Evolutionary conservation across 192 early-diverging fungal species (phyloP).

Genomic region (Rhizophagus clarus): DNA sequence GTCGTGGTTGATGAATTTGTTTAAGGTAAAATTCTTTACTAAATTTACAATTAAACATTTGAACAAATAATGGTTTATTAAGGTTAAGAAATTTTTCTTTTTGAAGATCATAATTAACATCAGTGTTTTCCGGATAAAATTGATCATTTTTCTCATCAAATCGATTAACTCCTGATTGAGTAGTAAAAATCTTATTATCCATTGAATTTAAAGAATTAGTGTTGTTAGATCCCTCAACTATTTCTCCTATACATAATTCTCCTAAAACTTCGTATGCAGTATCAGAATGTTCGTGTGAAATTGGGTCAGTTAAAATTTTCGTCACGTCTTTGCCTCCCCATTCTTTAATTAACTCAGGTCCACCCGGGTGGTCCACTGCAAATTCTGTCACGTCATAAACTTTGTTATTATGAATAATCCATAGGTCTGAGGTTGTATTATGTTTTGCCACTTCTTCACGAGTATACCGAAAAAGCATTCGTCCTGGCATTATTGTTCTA

Average conservation of each 20-base stretch:
- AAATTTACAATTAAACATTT: slow-evolving; percentile 74
- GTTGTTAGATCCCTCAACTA: slow-evolving; percentile 12
- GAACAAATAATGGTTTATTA: slow-evolving; percentile 76
- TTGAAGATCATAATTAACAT: slow-evolving; percentile 45
- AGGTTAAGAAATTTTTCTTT: slow-evolving; percentile 82
- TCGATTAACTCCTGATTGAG: background rate
- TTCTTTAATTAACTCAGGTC: slow-evolving; percentile 84
- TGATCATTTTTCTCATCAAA: slow-evolving; percentile 33
- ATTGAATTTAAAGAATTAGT: background rate
- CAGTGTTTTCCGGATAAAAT: slow-evolving; percentile 51
- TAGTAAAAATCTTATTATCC: background rate
- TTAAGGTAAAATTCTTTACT: slow-evolving; percentile 83
- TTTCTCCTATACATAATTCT: slow-evolving; percentile 76
- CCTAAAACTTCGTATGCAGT: slow-evolving; percentile 85
- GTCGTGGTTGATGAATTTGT: slow-evolving; percentile 90
- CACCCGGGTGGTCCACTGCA: slow-evolving; percentile 90
- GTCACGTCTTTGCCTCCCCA: slow-evolving; percentile 88
- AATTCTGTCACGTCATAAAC: slow-evolving; percentile 92
- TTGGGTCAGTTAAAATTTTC: slow-evolving; percentile 73
- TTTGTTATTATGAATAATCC: slow-evolving; percentile 79
- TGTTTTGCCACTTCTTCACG: slow-evolving; percentile 74
- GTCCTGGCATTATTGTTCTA: slow-evolving; percentile 21
- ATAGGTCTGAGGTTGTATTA: slow-evolving; percentile 69
- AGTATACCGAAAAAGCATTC: slow-evolving; percentile 39
- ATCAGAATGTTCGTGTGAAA: slow-evolving; percentile 79